These are phyloP conservation scores for Tagetes erecta DNA, from an alignment of 129 eudicot species.

Conservation along the genomic window DNA sequence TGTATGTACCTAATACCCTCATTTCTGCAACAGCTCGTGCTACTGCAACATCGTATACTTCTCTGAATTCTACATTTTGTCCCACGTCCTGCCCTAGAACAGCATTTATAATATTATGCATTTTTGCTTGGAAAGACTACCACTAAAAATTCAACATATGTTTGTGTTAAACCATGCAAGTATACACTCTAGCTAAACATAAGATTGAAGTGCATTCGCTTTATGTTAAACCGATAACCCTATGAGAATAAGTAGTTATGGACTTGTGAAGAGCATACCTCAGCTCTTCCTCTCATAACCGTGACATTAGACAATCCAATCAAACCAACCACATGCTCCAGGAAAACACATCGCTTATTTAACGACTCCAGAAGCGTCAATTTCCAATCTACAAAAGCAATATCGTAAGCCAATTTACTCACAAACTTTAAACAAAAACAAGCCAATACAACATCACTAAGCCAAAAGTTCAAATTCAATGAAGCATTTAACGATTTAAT, in stretches of 20 bases:
- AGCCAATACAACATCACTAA: not conserved
- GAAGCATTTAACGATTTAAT: not conserved
- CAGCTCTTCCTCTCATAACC: slow-evolving; percentile 86
- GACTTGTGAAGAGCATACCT: slow-evolving; percentile 46
- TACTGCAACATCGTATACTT: slow-evolving; percentile 82
- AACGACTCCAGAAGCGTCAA: slow-evolving; percentile 79
- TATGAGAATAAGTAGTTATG: not conserved
- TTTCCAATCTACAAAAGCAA: slow-evolving; percentile 66
- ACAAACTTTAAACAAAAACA: not conserved
- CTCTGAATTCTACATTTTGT: slow-evolving; percentile 67
- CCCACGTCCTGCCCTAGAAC: slow-evolving; percentile 77
- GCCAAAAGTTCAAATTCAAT: not conserved
- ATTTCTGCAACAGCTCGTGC: slow-evolving; percentile 98
- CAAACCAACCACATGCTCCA: slow-evolving; percentile 66
- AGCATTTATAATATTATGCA: slow-evolving; percentile 34
- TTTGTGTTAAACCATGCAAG: slow-evolving; percentile 3
- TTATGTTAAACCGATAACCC: slow-evolving; percentile 8
- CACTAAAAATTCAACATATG: slow-evolving; percentile 12
- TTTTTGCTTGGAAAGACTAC: slow-evolving; percentile 1
- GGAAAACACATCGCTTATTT: slow-evolving; percentile 75
- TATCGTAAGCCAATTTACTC: not conserved
- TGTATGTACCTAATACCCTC: slow-evolving; percentile 72
- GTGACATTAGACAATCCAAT: slow-evolving; percentile 75
- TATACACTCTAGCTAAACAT: slow-evolving; percentile 8
- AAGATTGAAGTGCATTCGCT: slow-evolving; percentile 3